Percentiles rank a stretch among this genome's conserved stretches.
phyloP scores from a whole-genome alignment of 179 eudicot genomes.

The Amaranthus tricolor region DNA sequence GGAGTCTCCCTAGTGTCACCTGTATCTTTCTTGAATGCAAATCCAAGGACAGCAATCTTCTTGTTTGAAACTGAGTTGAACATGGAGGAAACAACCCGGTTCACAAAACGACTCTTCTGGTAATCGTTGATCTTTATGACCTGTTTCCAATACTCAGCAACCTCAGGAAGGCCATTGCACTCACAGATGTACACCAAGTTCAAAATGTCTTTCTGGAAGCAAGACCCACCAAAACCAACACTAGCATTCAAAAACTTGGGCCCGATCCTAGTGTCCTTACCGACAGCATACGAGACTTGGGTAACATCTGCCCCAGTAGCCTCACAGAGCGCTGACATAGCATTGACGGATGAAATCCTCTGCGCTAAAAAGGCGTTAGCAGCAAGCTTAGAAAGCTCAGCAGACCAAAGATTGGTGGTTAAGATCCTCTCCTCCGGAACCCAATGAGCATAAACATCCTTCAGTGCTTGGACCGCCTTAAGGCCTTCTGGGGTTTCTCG shows the following conservation, averaged over 20 bases:
- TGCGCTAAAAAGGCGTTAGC: conserved; percentile 84
- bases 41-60: conserved; percentile 63
- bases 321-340: conserved; percentile 84
- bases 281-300: conserved; percentile 66
- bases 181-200: conserved; percentile 74
- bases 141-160: conserved; percentile 78
- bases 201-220: conserved; percentile 74
- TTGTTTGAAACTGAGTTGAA: conserved; percentile 66
- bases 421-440: conserved; percentile 65
- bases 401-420: conserved; percentile 78
- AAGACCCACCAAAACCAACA: conserved; percentile 77
- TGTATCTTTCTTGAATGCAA: conserved; percentile 75
- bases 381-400: conserved; percentile 83
- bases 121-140: conserved; percentile 74
- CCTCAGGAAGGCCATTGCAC: conserved; percentile 75
- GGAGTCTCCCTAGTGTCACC: conserved; percentile 83
- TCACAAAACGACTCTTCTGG: conserved; percentile 65
- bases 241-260: conserved; percentile 68
- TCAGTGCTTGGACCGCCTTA: conserved; percentile 59
- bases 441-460: conserved; percentile 66
- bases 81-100: conserved; percentile 71
- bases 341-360: conserved; percentile 75
- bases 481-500: conserved; percentile 63
- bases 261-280: conserved; percentile 64
- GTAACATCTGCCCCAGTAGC: conserved; percentile 70